phyloP scores from a whole-genome alignment of 352 stramenopile genomes.

The Phytophthora fragariae region DNA sequence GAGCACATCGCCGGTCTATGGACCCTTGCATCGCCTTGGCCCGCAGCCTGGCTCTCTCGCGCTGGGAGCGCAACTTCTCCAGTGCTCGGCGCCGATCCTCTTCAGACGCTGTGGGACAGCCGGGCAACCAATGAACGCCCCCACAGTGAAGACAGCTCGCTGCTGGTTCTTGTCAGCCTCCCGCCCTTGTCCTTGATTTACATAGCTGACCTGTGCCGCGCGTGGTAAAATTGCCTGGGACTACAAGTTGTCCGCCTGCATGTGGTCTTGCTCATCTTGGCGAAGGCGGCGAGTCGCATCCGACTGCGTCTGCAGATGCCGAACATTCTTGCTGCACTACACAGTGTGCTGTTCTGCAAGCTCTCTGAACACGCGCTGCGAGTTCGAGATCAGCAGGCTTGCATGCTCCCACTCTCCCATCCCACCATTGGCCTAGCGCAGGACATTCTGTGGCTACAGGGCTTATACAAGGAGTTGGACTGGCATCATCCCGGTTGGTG shows the following conservation, averaged over 20 bases:
- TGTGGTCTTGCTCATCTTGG: too few species aligned
- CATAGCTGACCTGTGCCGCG: too few species aligned
- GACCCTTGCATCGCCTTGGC: slow-evolving; percentile 1
- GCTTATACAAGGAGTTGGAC: too few species aligned
- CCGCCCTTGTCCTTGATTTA: too few species aligned
- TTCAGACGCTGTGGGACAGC: not conserved
- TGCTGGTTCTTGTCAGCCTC: too few species aligned
- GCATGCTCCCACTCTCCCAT: not conserved
- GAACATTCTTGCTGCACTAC: too few species aligned
- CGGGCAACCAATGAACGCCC: not conserved
- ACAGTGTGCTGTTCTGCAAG: not conserved
- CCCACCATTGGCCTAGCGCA: not conserved
- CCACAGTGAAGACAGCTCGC: not conserved
- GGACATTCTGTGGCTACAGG: too few species aligned
- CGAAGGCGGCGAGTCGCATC: too few species aligned
- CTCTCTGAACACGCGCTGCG: not conserved
- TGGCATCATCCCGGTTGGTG: too few species aligned
- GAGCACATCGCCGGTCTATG: slow-evolving; percentile 3
- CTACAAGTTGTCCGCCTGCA: too few species aligned
- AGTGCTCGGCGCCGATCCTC: not conserved
- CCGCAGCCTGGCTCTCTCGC: not conserved
- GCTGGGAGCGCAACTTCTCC: not conserved
- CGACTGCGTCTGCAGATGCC: too few species aligned
- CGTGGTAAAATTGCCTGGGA: too few species aligned
- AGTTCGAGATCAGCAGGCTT: not conserved